Evolutionary conservation across 2,329 filamentous ascomycete species (phyloP), one percentile per base, ranked within the genome.

Genomic region (Truncatella angustata): DNA sequence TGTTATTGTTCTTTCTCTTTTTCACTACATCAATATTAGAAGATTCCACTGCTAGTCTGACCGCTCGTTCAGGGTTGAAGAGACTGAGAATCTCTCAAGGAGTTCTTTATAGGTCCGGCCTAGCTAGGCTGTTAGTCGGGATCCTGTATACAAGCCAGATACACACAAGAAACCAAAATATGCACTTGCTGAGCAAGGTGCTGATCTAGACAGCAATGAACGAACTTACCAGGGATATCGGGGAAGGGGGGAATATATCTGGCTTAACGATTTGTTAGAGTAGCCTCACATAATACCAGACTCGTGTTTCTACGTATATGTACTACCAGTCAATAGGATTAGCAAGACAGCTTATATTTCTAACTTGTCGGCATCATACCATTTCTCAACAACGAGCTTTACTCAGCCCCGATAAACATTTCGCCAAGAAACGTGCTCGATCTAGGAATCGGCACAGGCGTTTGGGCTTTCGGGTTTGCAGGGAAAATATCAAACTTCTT

Each of bases 171-270:
- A n/a, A n/a, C n/a, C n/a, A n/a, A n/a, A 5, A 23, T n/a, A 18
- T 51, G 37, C 1, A 32, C n/a, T 51, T 7, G 4, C 45, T 4
- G 49, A 30, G 20, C 26, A 24, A 9, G 39, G 49, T 1, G 32
- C 49, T 9, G 21, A 44, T 4, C 5, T 14, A 9, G 49, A 51
- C 23, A n/a, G 20, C 3, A 44, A 44, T 16, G 49, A 39, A 20
- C 34, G 49, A 12, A 51, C 49, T 4, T 51, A 51, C 28, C 49
- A 51, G 11, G 40, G 49, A 2, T 51, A 51, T 20, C 10, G 40
- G 10, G 49, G 45, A n/a, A n/a, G n/a, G 30, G 49, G 40, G 5
- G 35, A 45, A 14, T 51, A 51, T 14, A 44, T 51, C 39, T 14
- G 44, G 24, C 49, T 39, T 11, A 51, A 51, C 21, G 49, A 51